Evolutionary conservation across 768 basidiomycete species (phyloP), one percentile per base, ranked within the genome.

Genomic region (Agrocybe praecox): DNA sequence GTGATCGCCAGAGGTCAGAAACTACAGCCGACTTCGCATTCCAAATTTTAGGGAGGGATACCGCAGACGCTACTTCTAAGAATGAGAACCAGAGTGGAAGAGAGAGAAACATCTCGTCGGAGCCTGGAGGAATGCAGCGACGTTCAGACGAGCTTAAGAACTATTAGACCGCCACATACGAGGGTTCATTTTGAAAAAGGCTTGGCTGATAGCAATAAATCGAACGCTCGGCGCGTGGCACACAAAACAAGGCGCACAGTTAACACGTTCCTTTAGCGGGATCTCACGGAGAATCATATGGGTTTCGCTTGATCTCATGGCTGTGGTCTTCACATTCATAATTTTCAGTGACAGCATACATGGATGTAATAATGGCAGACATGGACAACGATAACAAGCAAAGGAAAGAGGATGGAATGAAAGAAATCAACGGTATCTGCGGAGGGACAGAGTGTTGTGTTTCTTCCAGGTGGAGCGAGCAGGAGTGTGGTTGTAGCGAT

Each of bases 361-460:
- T 26, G 52, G 32, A 64, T 54, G 60, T 44, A 57, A 65, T 53
- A 68, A 12, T 40, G 36, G 36, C n/a, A 40, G 12, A 40, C 36
- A 40, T 40, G 36, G 36, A 40, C 36, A 40, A 40, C 36, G n/a
- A 40, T 40, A 40, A 40, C 36, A 62, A 65, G 56, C 57, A 58
- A 59, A 50, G 62, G 64, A 62, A 46, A 59, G 63, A 53, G 66
- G 52, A 65, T 61, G 46, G 57, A 62, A 52, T 64, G 52, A 62
- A 67, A 54, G 46, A 65, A 61, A 78, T 85, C 83, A 93, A 76
- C 91, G 88, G 84, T 93, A 93, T 62, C 91, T 88, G 70, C 89
- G 91, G 61, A 93, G 84, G 74, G 87, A 89, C 84, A 93, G 90
- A 15, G 96, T 97, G 86, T 98, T 99, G 94, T 98, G 92, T 74